phyloP scores from a whole-genome alignment of 306 rosid genomes.

The Styphnolobium japonicum region DNA sequence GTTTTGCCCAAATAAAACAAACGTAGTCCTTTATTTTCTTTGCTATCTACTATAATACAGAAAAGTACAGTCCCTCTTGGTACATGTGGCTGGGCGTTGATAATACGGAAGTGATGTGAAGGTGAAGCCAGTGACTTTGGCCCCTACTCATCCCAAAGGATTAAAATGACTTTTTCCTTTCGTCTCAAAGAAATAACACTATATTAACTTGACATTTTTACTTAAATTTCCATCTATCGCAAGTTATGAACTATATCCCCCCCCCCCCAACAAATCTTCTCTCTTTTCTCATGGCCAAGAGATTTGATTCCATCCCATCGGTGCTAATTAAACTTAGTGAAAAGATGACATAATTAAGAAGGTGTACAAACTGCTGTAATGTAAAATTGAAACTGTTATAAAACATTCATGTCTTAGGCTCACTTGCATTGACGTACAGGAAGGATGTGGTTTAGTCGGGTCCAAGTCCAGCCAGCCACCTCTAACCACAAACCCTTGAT shows the following conservation, averaged over 20 bases:
- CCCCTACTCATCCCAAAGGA: neutral
- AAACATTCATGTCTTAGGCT: neutral
- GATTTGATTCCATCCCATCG: too few species aligned
- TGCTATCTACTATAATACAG: neutral
- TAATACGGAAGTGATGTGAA: neutral
- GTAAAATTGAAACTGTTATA: neutral
- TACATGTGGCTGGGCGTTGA: neutral
- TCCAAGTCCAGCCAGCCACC: slow-evolving; percentile 19
- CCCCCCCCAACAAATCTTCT: too few species aligned
- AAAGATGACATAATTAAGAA: neutral
- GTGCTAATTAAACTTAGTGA: neutral
- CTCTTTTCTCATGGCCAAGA: neutral
- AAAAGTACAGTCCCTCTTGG: neutral
- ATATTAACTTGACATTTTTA: neutral
- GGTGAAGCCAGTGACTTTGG: neutral
- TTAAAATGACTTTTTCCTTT: neutral
- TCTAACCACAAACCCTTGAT: slow-evolving; percentile 22
- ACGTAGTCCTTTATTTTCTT: neutral
- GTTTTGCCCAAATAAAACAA: neutral
- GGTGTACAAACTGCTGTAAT: neutral
- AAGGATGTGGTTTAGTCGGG: neutral
- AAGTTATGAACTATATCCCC: neutral
- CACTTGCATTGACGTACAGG: neutral
- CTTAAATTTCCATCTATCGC: neutral
- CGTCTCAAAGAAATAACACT: neutral